Conservation (phyloP, 345 rosid species). For the Heritiera littoralis region DNA sequence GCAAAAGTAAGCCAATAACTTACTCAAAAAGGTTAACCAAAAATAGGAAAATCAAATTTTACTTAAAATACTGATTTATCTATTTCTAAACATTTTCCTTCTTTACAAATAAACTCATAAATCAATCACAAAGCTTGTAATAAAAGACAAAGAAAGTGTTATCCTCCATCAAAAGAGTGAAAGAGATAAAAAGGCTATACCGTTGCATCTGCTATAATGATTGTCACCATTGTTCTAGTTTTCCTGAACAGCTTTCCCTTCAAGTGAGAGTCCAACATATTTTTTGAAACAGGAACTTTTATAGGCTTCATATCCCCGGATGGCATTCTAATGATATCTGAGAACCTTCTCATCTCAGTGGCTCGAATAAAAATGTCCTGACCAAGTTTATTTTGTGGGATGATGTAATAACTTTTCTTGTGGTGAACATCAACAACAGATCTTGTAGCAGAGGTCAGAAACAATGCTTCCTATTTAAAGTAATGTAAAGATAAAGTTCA, state of each 20-base stretch:
- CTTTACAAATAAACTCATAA: background rate
- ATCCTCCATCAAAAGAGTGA: background rate
- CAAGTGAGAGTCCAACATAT: conserved; percentile 83
- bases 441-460: conserved; percentile 51
- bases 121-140: background rate
- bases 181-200: conserved; percentile 38
- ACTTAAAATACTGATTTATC: background rate
- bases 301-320: conserved; percentile 85
- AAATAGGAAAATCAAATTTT: background rate
- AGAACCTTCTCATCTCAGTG: conserved; percentile 57
- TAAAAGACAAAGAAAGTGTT: background rate
- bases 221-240: conserved; percentile 67
- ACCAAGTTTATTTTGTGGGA: conserved; percentile 94
- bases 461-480: conserved; percentile 51
- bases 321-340: conserved; percentile 71
- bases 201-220: conserved; percentile 73
- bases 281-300: conserved; percentile 85
- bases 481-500: conserved; percentile 5
- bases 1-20: background rate
- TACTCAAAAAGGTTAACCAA: background rate
- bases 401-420: conserved; percentile 70
- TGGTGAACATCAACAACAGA: conserved; percentile 70
- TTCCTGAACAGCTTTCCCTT: conserved; percentile 53
- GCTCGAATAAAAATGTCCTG: conserved; percentile 85
- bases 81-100: conserved; percentile 8